Percentiles rank a stretch among this genome's conserved stretches.
Evolutionary conservation across 768 basidiomycete genomes (phyloP).

Genomic region (Russula compacta): DNA sequence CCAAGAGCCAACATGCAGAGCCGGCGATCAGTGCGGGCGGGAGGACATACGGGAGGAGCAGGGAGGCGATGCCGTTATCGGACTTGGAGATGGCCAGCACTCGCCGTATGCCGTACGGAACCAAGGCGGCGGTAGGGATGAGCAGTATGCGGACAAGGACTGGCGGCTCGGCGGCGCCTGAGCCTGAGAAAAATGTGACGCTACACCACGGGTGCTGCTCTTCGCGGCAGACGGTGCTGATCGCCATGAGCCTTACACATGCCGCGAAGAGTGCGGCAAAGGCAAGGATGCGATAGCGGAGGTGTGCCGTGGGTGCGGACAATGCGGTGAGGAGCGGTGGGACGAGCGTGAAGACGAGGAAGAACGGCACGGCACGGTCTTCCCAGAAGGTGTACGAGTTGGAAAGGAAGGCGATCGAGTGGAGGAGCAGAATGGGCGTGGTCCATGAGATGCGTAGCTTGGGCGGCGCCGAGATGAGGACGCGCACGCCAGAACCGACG

Average conservation of each 20-base stretch:
- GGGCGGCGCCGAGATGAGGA: constrained; percentile 11
- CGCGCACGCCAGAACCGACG: constrained; percentile 33
- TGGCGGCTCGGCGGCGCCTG: constrained; percentile 59
- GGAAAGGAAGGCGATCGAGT: constrained; percentile 71
- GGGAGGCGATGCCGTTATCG: constrained; percentile 59
- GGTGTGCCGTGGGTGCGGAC: constrained; percentile 53
- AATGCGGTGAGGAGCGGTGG: constrained; percentile 54
- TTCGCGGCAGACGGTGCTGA: constrained; percentile 86
- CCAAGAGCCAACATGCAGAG: constrained; percentile 67
- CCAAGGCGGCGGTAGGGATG: constrained; percentile 42
- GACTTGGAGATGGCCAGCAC: constrained; percentile 63
- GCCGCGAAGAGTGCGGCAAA: constrained; percentile 59
- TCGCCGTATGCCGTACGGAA: constrained; percentile 48
- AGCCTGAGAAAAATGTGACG: constrained; percentile 82
- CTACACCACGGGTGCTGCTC: constrained; percentile 87
- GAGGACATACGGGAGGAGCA: constrained; percentile 53
- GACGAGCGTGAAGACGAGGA: constrained; percentile 56
- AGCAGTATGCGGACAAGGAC: constrained; percentile 46
- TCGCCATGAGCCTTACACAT: constrained; percentile 65
- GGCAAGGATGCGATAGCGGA: constrained; percentile 67
- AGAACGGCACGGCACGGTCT: constrained; percentile 71
- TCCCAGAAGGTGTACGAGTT: constrained; percentile 99
- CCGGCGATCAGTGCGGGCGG: constrained; percentile 51
- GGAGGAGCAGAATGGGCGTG: constrained; percentile 48
- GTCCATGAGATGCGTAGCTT: constrained; percentile 24